A percentile compares a stretch with the other conserved stretches of the same genome.
Evolutionary conservation across 2,329 filamentous ascomycete genomes (phyloP).

Genomic region (Biscogniauxia mediterranea): DNA sequence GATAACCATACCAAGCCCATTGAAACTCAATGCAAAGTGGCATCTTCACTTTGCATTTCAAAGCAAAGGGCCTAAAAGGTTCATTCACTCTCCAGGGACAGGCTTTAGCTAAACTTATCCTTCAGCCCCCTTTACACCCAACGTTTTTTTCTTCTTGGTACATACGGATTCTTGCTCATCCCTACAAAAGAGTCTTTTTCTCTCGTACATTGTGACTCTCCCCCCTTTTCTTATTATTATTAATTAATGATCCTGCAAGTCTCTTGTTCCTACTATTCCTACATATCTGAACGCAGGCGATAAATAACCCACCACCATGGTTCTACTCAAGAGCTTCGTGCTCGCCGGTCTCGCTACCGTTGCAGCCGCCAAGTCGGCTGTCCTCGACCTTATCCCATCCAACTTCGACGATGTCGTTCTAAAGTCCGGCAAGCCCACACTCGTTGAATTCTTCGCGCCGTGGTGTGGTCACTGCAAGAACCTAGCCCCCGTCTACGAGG

Average conservation of each 20-base stretch:
- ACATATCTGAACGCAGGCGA: too few relatives aligned
- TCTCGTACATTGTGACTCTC: background rate
- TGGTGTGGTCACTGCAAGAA: conserved; percentile 99
- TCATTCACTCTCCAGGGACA: too few relatives aligned
- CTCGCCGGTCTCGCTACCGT: conserved; percentile 53
- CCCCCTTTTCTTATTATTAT: conserved; percentile 3
- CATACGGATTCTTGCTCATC: too few relatives aligned
- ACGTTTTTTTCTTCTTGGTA: too few relatives aligned
- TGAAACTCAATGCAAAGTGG: conserved; percentile 31
- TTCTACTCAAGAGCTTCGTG: conserved; percentile 60
- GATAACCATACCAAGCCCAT: conserved; percentile 2
- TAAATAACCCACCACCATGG: conserved; percentile 35
- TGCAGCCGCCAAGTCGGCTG: conserved; percentile 71
- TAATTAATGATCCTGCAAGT: background rate
- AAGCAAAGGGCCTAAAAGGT: background rate
- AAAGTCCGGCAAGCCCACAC: conserved; percentile 88
- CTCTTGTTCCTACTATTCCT: too few relatives aligned
- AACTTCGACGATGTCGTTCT: conserved; percentile 93
- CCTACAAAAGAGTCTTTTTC: conserved; percentile 33
- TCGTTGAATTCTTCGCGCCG: conserved; percentile 97
- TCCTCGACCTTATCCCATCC: conserved; percentile 81
- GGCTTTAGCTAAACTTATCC: too few relatives aligned
- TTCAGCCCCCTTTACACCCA: too few relatives aligned
- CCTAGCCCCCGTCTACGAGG: conserved; percentile 91
- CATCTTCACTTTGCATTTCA: conserved; percentile 11